phyloP scores from a whole-genome alignment of 1,284 basidiomycete genomes.

The Cutaneotrichosporon cyanovorans region DNA sequence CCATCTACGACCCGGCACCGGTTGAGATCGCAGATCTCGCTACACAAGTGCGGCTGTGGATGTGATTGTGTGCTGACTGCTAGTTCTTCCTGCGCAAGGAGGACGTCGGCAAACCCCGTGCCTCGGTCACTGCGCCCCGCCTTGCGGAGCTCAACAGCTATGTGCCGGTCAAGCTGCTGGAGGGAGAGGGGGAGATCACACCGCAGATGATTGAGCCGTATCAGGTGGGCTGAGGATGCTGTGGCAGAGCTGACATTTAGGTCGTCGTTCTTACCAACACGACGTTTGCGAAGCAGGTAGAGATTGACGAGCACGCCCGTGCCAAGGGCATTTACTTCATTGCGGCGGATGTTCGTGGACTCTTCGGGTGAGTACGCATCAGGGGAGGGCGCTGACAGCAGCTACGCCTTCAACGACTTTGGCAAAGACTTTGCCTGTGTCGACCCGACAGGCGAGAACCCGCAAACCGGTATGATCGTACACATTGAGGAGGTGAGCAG shows the following conservation, averaged over 20 bases:
- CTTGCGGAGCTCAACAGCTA: constrained; percentile 94
- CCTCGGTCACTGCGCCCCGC: constrained; percentile 76
- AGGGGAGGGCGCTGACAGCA: constrained; percentile 32
- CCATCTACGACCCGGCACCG: constrained; percentile 86
- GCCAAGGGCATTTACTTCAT: constrained; percentile 85
- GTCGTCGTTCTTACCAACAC: constrained; percentile 82
- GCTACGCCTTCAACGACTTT: constrained; percentile 93
- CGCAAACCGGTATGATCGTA: constrained; percentile 90
- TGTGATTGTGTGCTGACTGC: constrained; percentile 3
- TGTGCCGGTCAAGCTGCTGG: constrained; percentile 81
- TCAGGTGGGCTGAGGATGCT: constrained; percentile 55
- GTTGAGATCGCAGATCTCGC: constrained; percentile 82
- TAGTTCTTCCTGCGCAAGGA: constrained; percentile 90
- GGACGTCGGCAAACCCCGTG: constrained; percentile 83
- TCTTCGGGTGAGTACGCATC: constrained; percentile 69
- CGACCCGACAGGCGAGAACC: constrained; percentile 91
- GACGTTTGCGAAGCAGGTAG: constrained; percentile 72
- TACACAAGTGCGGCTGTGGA: constrained; percentile 62
- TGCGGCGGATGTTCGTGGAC: constrained; percentile 80
- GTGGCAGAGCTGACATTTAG: constrained; percentile 44
- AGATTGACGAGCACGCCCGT: constrained; percentile 93
- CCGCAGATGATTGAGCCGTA: constrained; percentile 75
- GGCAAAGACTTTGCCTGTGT: constrained; percentile 89
- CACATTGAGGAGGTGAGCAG: constrained; percentile 66
- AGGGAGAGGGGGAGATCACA: constrained; percentile 63